These are phyloP conservation scores for Candida multigemmis DNA, from an alignment of 805 yeast species.

Conservation along the genomic window DNA sequence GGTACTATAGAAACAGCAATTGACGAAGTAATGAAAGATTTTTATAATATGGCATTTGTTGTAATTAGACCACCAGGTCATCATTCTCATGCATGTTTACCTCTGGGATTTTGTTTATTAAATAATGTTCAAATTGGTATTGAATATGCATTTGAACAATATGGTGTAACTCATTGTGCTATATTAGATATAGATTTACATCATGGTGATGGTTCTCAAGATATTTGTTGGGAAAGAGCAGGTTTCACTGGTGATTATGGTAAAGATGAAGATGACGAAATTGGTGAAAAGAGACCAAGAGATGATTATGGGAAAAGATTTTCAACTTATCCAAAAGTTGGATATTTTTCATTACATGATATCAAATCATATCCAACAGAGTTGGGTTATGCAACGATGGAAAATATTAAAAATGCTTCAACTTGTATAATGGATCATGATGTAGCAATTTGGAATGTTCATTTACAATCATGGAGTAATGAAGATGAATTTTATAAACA, in stretches of 20 bases:
- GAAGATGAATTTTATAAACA: conserved; percentile 58
- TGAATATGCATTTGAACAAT: conserved; percentile 58
- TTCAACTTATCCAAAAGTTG: conserved; percentile 52
- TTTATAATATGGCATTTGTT: conserved; percentile 46
- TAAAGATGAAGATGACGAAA: conserved; percentile 37
- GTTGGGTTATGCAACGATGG: conserved; percentile 63
- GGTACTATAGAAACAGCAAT: conserved; percentile 70
- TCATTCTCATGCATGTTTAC: conserved; percentile 76
- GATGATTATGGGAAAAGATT: conserved; percentile 41
- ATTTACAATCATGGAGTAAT: conserved; percentile 54
- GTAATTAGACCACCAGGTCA: conserved; percentile 81
- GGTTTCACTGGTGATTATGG: conserved; percentile 44
- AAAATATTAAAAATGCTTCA: conserved; percentile 65
- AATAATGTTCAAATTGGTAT: conserved; percentile 78
- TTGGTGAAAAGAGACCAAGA: conserved; percentile 19
- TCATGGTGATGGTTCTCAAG: conserved; percentile 88
- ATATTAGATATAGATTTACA: conserved; percentile 78
- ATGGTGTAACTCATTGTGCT: conserved; percentile 71
- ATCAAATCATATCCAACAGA: conserved; percentile 84
- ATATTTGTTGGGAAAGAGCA: conserved; percentile 74
- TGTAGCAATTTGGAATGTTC: conserved; percentile 77
- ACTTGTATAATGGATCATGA: conserved; percentile 74
- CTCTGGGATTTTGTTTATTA: conserved; percentile 75
- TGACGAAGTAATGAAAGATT: conserved; percentile 28
- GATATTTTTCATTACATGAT: conserved; percentile 78